Percentiles rank a stretch among this genome's conserved stretches.
Evolutionary conservation across 2,329 filamentous ascomycete genomes (phyloP).

Genomic region (Paecilomyces dactylethromorphus): DNA sequence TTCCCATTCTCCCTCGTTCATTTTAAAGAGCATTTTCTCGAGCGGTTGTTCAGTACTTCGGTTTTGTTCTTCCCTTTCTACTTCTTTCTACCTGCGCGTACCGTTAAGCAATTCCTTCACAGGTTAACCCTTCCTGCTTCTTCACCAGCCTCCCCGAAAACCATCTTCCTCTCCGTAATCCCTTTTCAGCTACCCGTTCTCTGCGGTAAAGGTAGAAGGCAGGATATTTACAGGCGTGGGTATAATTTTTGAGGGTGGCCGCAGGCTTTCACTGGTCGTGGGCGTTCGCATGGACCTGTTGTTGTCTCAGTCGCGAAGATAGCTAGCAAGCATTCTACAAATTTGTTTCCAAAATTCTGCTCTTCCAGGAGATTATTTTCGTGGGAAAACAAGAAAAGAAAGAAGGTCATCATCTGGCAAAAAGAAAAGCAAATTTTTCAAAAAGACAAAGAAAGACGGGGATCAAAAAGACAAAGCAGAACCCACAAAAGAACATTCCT

Average conservation of each 20-base stretch:
- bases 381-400: conserved; percentile 12
- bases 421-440: conserved; percentile 11
- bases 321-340: conserved; percentile 43
- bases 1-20: neutral
- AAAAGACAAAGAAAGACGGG: conserved; percentile 10
- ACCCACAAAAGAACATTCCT: conserved; percentile 4
- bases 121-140: neutral
- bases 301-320: conserved; percentile 35
- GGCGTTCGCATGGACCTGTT: conserved; percentile 27
- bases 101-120: conserved; percentile 3
- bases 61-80: neutral
- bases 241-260: conserved; percentile 17
- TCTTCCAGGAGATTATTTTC: conserved; percentile 19
- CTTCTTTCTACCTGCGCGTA: neutral
- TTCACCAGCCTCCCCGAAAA: conserved; percentile 1
- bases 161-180: conserved; percentile 2
- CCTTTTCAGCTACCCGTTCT: conserved; percentile 12
- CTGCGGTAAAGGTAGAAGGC: conserved; percentile 12
- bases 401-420: conserved; percentile 2
- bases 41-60: neutral
- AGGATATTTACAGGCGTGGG: conserved; percentile 16
- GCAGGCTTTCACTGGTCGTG: conserved; percentile 19
- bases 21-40: neutral
- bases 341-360: conserved; percentile 30
- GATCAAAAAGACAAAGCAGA: conserved; percentile 6